A percentile compares a stretch with the other conserved stretches of the same genome.
phyloP scores from a whole-genome alignment of 2,329 filamentous ascomycete species.

The Metarhizium album region DNA sequence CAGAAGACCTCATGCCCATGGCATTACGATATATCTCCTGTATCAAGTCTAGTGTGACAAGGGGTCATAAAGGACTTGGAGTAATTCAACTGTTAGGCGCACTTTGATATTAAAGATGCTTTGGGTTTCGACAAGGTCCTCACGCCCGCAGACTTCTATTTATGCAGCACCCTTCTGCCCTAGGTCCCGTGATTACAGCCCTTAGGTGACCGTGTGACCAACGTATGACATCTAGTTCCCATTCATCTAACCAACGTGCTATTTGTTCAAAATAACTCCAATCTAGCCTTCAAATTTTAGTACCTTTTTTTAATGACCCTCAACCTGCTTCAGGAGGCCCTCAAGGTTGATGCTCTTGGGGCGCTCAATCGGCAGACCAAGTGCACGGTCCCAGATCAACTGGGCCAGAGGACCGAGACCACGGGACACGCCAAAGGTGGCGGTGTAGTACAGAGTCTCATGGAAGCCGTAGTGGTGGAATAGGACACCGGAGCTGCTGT shows the following conservation, averaged over 20 bases:
- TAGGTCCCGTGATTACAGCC: too few relatives aligned
- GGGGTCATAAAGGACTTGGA: too few relatives aligned
- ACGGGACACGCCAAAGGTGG: slow-evolving; percentile 57
- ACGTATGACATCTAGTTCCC: too few relatives aligned
- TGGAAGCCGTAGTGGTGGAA: slow-evolving; percentile 98
- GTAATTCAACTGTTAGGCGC: too few relatives aligned
- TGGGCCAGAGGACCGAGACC: slow-evolving; percentile 83
- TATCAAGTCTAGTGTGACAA: too few relatives aligned
- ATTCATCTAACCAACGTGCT: not conserved
- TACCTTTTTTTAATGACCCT: slow-evolving; percentile 25
- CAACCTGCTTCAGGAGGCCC: slow-evolving; percentile 64
- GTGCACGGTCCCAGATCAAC: slow-evolving; percentile 87
- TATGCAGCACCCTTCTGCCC: too few relatives aligned
- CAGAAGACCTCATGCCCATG: too few relatives aligned
- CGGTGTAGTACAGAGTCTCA: slow-evolving; percentile 89
- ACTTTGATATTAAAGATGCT: too few relatives aligned
- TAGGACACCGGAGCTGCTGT: slow-evolving; percentile 82
- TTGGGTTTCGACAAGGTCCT: too few relatives aligned
- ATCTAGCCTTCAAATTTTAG: not conserved
- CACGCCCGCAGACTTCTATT: too few relatives aligned
- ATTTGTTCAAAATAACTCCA: not conserved
- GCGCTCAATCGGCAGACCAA: slow-evolving; percentile 91
- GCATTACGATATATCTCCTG: too few relatives aligned
- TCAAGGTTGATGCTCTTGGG: slow-evolving; percentile 95
- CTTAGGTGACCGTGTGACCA: too few relatives aligned